Base-by-base conservation (phyloP, 1,284 basidiomycete genomes). In the Xerocomus nothofagi region DNA sequence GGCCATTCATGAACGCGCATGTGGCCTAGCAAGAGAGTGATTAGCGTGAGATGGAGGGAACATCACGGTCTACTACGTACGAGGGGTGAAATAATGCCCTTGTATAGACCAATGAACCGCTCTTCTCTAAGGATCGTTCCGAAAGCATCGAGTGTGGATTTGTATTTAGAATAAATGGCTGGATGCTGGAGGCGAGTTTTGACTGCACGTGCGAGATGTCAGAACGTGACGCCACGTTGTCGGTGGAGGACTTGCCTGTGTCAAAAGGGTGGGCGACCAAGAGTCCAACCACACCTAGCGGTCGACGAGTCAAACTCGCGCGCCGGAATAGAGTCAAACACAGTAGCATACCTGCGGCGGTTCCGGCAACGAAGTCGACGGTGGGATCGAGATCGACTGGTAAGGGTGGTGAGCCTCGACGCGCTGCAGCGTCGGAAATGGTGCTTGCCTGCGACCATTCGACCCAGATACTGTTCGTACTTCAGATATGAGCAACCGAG, bases 101-200 rank as follows among this genome's bases (percentile, higher is more conserved):
- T 86, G 67, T 79, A 91, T 34, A 90, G 68, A 0, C 87, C 88
- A 18, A 68, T 57, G 34, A 88, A 71, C 30, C 76, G 73, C 61
- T 91, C 88, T 64, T 89, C 84, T 14, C 76, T 73, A 4, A 84
- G 58, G 50, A 91, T 89, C 4, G 81, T 86, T 21, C 70, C 54
- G 44, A 90, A 71, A 0, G 86, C 83, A 67, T 83, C 71, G 20
- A 79, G 60, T 0, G 82, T 86, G 5, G 82, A 84, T 21, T 68
- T 71, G 59, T 89, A 88, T 58, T 71, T 80, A 4, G 60, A 59
- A 15, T 78, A 72, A 18, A 79, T 75, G 27, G 72, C 67, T 0
- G 86, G 82, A 56, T 75, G 82, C 65, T 89, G 88, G 49, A 88
- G 79, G 43, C 87, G 80, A 12, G 88, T 86, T 73, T 90, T 90